Percentiles rank a stretch among this genome's conserved stretches.
These are phyloP conservation scores for Panellus pusillus DNA, from an alignment of 768 basidiomycete genomes.

Conservation along the genomic window DNA sequence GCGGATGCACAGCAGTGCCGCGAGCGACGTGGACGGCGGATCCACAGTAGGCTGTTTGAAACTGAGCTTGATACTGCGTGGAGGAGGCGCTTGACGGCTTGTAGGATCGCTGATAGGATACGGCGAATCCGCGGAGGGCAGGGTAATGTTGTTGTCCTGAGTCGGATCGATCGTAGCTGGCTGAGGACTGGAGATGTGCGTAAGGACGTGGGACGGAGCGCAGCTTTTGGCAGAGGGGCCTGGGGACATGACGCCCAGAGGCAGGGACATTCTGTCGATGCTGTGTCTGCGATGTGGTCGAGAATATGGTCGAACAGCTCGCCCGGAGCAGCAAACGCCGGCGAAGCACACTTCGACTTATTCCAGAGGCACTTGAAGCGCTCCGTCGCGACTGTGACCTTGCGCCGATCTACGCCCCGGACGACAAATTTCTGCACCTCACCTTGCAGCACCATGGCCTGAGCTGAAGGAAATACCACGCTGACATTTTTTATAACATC, in stretches of 20 bases:
- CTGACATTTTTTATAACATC: slow-evolving; percentile 96
- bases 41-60: slow-evolving; percentile 61
- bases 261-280: slow-evolving; percentile 53
- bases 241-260: slow-evolving; percentile 71
- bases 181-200: slow-evolving; percentile 68
- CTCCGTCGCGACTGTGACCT: slow-evolving; percentile 55
- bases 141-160: slow-evolving; percentile 72
- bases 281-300: slow-evolving; percentile 49
- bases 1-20: slow-evolving; percentile 79
- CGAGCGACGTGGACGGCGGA: slow-evolving; percentile 72
- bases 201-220: slow-evolving; percentile 69
- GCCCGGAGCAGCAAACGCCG: slow-evolving; percentile 50
- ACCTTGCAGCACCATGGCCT: slow-evolving; percentile 81
- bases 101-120: slow-evolving; percentile 68
- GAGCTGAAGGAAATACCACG: slow-evolving; percentile 79
- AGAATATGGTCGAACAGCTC: slow-evolving; percentile 75
- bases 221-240: slow-evolving; percentile 43
- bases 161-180: slow-evolving; percentile 58
- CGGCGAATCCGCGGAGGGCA: slow-evolving; percentile 53
- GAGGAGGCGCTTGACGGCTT: slow-evolving; percentile 65
- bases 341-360: slow-evolving; percentile 51
- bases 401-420: slow-evolving; percentile 74
- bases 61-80: slow-evolving; percentile 59
- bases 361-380: slow-evolving; percentile 81
- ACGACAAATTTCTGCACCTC: slow-evolving; percentile 82